phyloP scores from a whole-genome alignment of 2,329 filamentous ascomycete species.

The Aspergillus flavus region DNA sequence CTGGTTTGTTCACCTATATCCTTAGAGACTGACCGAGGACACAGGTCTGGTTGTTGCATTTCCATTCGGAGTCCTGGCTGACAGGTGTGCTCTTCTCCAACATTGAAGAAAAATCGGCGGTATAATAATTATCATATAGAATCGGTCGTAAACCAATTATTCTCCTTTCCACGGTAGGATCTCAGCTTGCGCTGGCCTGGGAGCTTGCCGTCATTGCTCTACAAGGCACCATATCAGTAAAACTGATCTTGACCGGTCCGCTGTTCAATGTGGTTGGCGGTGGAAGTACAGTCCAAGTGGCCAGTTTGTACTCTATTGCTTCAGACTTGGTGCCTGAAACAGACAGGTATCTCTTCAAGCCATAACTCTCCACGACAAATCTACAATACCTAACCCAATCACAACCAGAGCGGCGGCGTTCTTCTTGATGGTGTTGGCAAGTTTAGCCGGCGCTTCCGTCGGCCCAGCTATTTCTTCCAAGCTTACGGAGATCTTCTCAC shows the following conservation, averaged over 20 bases:
- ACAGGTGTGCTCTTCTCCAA: neutral
- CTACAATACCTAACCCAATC: neutral
- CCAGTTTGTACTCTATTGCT: slow-evolving; percentile 13
- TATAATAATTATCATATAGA: neutral
- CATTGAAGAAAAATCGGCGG: neutral
- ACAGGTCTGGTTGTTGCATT: neutral
- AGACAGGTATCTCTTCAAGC: slow-evolving; percentile 7
- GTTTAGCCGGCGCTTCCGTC: neutral
- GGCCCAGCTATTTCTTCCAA: neutral
- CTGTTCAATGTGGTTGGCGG: slow-evolving; percentile 8
- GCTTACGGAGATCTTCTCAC: slow-evolving; percentile 1
- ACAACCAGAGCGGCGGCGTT: neutral
- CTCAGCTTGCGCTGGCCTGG: neutral
- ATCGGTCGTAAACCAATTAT: neutral
- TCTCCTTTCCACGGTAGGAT: neutral
- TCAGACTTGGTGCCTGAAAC: slow-evolving; percentile 9
- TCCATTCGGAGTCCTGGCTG: neutral
- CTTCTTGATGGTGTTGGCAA: neutral
- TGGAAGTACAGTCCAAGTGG: slow-evolving; percentile 11
- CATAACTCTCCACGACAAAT: neutral
- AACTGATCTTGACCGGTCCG: neutral
- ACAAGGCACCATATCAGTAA: neutral
- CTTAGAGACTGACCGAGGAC: neutral
- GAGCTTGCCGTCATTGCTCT: neutral
- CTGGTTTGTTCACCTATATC: neutral